phyloP scores from a whole-genome alignment of 768 basidiomycete species.

The Termitomyces sp. region DNA sequence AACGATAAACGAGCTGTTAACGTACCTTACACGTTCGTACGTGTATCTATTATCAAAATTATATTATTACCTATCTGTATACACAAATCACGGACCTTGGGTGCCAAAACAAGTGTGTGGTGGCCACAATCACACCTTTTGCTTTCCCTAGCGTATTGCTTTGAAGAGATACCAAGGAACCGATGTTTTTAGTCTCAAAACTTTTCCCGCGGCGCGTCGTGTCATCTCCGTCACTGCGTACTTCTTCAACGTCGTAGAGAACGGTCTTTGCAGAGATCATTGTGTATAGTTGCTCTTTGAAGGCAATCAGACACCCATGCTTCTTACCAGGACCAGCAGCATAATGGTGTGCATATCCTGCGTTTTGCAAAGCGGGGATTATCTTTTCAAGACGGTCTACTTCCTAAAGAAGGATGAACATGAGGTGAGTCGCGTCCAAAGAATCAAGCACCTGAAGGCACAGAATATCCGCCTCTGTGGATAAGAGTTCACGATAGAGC shows the following conservation, averaged over 20 bases:
- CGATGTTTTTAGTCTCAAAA: slow-evolving; percentile 80
- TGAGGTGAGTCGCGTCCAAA: neutral
- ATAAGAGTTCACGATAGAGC: slow-evolving; percentile 72
- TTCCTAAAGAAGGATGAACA: slow-evolving; percentile 49
- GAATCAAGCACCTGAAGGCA: slow-evolving; percentile 69
- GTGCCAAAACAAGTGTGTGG: slow-evolving; percentile 96
- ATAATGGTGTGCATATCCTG: slow-evolving; percentile 63
- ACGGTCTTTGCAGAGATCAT: slow-evolving; percentile 46
- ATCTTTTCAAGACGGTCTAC: slow-evolving; percentile 80
- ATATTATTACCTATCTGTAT: no score
- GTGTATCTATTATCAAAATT: slow-evolving; percentile 43
- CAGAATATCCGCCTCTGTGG: slow-evolving; percentile 72
- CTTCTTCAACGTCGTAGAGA: slow-evolving; percentile 64
- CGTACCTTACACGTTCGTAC: slow-evolving; percentile 79
- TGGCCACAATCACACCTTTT: slow-evolving; percentile 72
- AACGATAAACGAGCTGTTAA: neutral
- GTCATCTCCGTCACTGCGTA: slow-evolving; percentile 36
- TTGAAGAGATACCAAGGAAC: slow-evolving; percentile 65
- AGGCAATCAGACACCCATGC: slow-evolving; percentile 86
- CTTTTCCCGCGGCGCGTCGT: slow-evolving; percentile 47
- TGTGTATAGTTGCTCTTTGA: slow-evolving; percentile 49
- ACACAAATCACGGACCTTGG: slow-evolving; percentile 53
- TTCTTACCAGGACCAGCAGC: slow-evolving; percentile 71
- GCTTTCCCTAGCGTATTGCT: slow-evolving; percentile 27
- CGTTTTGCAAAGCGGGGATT: slow-evolving; percentile 58